Conservation (phyloP, 75 land plant genomes). For the Chamaecyparis obtusa region DNA sequence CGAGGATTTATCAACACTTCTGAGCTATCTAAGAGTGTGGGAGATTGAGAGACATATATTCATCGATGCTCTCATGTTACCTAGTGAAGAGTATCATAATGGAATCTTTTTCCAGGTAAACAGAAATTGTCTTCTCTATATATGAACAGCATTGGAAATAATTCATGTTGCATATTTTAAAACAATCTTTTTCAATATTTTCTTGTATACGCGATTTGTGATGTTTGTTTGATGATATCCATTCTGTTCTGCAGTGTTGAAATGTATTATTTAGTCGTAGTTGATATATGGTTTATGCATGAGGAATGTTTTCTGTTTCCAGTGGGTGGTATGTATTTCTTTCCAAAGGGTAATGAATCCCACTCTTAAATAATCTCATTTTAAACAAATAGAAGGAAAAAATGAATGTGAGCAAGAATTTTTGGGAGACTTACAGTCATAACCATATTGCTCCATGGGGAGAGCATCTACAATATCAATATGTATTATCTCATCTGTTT, state of each 20-base stretch:
- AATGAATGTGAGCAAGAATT: neutral
- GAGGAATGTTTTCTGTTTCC: neutral
- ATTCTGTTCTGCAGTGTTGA: neutral
- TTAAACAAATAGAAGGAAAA: neutral
- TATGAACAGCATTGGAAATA: neutral
- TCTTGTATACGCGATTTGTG: neutral
- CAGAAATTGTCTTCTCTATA: neutral
- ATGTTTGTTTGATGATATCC: neutral
- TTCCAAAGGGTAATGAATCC: neutral
- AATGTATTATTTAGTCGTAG: neutral
- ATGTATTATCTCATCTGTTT: neutral
- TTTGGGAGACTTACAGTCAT: neutral
- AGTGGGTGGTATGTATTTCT: neutral
- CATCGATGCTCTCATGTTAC: constrained; percentile 83
- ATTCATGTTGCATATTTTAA: neutral
- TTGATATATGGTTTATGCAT: neutral
- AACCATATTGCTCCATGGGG: neutral
- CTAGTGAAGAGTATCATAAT: constrained; percentile 66
- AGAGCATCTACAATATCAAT: neutral
- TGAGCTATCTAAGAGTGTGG: constrained; percentile 80
- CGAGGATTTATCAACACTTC: constrained; percentile 70
- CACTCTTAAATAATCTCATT: neutral
- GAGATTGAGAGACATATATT: constrained; percentile 52
- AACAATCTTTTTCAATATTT: neutral
- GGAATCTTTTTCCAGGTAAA: constrained; percentile 50